These are phyloP conservation scores for Rhodotorula sp. DNA, from an alignment of 1,284 basidiomycete species.

Conservation along the genomic window DNA sequence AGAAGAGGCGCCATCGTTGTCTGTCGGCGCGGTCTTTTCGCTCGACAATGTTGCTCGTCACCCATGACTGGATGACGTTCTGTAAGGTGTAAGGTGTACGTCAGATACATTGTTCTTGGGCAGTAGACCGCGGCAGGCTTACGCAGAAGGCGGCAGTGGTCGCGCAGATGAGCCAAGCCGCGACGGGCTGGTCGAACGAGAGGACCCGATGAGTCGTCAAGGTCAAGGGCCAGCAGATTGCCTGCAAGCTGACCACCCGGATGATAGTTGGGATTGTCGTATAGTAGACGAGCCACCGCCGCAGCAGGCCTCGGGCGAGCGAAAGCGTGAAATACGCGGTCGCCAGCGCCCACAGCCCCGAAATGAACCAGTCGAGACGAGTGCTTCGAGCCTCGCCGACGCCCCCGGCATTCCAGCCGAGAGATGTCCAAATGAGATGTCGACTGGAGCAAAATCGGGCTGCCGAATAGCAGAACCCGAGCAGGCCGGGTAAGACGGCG, in stretches of 20 bases:
- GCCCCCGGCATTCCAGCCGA: slow-evolving; percentile 7
- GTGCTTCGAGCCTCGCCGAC: slow-evolving; percentile 30
- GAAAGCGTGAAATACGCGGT: slow-evolving; percentile 44
- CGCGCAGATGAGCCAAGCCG: slow-evolving; percentile 38
- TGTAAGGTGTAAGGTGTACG: neutral
- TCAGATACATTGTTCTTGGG: neutral
- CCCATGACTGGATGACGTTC: slow-evolving; percentile 42
- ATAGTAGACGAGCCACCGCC: slow-evolving; percentile 44
- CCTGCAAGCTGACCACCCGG: slow-evolving; percentile 42
- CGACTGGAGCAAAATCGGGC: slow-evolving; percentile 32
- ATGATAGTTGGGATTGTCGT: slow-evolving; percentile 41
- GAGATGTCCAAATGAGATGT: slow-evolving; percentile 18
- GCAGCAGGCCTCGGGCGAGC: slow-evolving; percentile 40
- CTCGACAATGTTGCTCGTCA: slow-evolving; percentile 41
- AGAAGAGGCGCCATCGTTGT: slow-evolving; percentile 25
- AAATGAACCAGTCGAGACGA: slow-evolving; percentile 43
- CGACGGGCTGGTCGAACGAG: slow-evolving; percentile 39
- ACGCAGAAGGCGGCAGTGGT: slow-evolving; percentile 43
- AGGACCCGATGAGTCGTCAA: slow-evolving; percentile 41
- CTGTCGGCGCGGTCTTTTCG: slow-evolving; percentile 33
- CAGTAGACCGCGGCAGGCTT: neutral
- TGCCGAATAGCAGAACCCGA: slow-evolving; percentile 39
- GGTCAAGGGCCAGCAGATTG: slow-evolving; percentile 44
- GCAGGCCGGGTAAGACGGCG: slow-evolving; percentile 34
- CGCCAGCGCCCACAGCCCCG: slow-evolving; percentile 41